Percentiles rank a stretch among this genome's conserved stretches.
phyloP scores from a whole-genome alignment of 2,329 filamentous ascomycete species.

The Rutstroemia sydowiana region DNA sequence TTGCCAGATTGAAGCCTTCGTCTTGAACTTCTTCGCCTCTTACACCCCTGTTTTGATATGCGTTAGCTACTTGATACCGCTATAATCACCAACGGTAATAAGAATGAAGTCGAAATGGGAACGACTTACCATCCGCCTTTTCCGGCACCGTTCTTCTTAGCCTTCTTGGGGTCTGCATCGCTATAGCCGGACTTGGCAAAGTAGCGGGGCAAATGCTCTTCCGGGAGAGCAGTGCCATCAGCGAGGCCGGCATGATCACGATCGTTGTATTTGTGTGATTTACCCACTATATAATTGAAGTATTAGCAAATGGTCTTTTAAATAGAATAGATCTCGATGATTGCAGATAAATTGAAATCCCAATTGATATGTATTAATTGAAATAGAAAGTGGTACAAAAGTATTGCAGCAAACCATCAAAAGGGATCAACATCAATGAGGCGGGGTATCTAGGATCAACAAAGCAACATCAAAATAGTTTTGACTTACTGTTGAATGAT shows the following conservation, averaged over 20 bases:
- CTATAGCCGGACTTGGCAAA: conserved; percentile 82
- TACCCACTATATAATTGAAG: conserved; percentile 64
- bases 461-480: background rate
- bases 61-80: conserved; percentile 13
- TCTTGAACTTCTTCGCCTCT: conserved; percentile 80
- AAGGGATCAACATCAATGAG: no score
- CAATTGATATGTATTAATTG: conserved; percentile 5
- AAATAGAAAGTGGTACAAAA: background rate
- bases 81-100: background rate
- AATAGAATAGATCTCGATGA: no score
- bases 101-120: background rate
- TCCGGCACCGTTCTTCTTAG: conserved; percentile 92
- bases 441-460: conserved; percentile 6
- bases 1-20: conserved; percentile 73
- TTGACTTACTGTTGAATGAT: conserved; percentile 8
- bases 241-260: conserved; percentile 75
- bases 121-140: conserved; percentile 82
- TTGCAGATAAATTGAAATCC: conserved; percentile 5
- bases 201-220: conserved; percentile 76
- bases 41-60: conserved; percentile 58
- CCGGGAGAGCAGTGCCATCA: conserved; percentile 61
- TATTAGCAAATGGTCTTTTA: no score
- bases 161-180: conserved; percentile 81
- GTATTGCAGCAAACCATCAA: background rate
- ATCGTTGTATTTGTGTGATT: conserved; percentile 92